These are phyloP conservation scores for Phaeosphaeria sp. DNA, from an alignment of 2,329 filamentous ascomycete species.

Conservation along the genomic window DNA sequence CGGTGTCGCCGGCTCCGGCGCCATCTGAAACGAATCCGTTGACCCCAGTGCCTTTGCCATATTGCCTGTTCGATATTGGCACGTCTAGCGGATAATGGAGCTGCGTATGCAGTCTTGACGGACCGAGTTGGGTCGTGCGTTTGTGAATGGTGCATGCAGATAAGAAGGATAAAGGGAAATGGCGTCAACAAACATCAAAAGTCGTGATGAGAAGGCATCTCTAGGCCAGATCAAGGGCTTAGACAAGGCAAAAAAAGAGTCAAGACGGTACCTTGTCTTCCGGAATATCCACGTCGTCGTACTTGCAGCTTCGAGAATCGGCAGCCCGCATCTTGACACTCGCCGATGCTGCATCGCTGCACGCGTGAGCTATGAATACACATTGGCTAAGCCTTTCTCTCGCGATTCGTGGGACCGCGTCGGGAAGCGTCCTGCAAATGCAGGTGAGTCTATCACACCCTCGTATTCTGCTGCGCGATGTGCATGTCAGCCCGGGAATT, in stretches of 20 bases:
- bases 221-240: background rate
- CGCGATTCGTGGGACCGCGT: background rate
- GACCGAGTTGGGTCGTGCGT: background rate
- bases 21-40: background rate
- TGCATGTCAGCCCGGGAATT: conserved; percentile 1
- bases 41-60: background rate
- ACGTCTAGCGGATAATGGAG: background rate
- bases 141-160: background rate
- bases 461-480: background rate
- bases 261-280: background rate
- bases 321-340: background rate
- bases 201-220: background rate
- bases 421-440: background rate
- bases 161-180: background rate
- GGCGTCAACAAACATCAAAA: background rate
- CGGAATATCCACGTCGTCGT: background rate
- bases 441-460: background rate
- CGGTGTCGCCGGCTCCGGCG: background rate
- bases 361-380: background rate
- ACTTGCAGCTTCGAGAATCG: background rate
- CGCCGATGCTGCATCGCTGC: background rate
- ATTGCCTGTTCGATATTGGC: background rate
- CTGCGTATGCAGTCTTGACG: background rate
- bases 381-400: background rate
- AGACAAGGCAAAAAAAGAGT: background rate